A percentile compares a stretch with the other conserved stretches of the same genome.
These are phyloP conservation scores for Gaeumannomyces tritici DNA, from an alignment of 2,329 filamentous ascomycete species.

Conservation along the genomic window DNA sequence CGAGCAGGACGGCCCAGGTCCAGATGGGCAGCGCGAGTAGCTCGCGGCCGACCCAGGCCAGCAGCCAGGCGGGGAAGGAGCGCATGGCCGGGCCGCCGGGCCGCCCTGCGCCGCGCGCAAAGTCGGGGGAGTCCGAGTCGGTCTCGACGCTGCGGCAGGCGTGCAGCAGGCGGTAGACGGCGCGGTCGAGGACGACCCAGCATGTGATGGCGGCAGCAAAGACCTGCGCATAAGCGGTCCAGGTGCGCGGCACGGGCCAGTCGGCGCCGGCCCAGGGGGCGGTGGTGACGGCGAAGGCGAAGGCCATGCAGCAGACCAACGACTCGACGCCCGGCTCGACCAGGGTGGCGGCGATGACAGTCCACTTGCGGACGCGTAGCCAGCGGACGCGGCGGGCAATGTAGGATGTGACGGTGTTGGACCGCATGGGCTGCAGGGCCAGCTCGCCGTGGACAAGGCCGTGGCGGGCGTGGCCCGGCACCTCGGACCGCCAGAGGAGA, in stretches of 20 bases:
- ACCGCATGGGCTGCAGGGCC: conserved; percentile 79
- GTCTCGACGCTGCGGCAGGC: conserved; percentile 60
- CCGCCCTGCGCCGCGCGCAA: conserved; percentile 44
- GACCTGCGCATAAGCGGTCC: conserved; percentile 52
- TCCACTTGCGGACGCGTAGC: conserved; percentile 91
- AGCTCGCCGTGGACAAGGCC: conserved; percentile 76
- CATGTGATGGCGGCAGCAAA: conserved; percentile 56
- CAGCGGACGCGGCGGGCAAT: conserved; percentile 75
- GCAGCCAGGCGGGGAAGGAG: conserved; percentile 52
- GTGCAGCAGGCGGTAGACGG: conserved; percentile 65
- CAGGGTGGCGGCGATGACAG: conserved; percentile 77
- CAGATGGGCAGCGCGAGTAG: conserved; percentile 78
- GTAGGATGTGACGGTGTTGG: conserved; percentile 70
- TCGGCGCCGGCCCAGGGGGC: conserved; percentile 50
- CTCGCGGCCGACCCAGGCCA: conserved; percentile 81
- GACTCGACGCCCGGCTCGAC: conserved; percentile 91
- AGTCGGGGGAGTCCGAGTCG: conserved; percentile 64
- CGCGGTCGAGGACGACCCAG: conserved; percentile 72
- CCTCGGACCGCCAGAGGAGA: conserved; percentile 66
- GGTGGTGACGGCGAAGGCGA: conserved; percentile 69
- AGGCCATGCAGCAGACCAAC: conserved; percentile 72
- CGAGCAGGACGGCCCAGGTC: conserved; percentile 82
- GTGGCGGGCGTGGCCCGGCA: conserved; percentile 60
- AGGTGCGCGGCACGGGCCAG: conserved; percentile 51
- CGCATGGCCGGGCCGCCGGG: conserved; percentile 34